These are phyloP conservation scores for Plasmodium fragile DNA, from an alignment of 169 alveolate genomes.

Conservation along the genomic window DNA sequence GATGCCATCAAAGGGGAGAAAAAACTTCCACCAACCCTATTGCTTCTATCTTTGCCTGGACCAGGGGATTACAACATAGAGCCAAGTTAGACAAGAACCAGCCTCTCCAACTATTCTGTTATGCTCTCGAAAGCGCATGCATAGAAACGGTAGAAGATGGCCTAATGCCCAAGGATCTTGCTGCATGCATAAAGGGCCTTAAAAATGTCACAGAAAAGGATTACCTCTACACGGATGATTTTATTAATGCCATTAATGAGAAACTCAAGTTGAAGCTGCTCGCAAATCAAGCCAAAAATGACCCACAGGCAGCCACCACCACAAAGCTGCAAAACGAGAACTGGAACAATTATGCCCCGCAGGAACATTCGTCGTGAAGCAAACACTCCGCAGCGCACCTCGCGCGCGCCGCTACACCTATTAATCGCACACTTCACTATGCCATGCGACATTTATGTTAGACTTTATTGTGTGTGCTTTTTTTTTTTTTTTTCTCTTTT, in stretches of 20 bases:
- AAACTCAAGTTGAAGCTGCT: slow-evolving; percentile 74
- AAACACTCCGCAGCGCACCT: too few species aligned
- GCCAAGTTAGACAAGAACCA: slow-evolving; percentile 93
- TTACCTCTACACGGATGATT: slow-evolving; percentile 77
- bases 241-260: slow-evolving; percentile 79
- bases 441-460: background rate
- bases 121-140: slow-evolving; percentile 91
- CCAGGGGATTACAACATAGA: slow-evolving; percentile 91
- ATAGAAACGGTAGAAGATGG: slow-evolving; percentile 93
- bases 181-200: slow-evolving; percentile 77
- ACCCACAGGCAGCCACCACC: slow-evolving; percentile 11
- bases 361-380: slow-evolving; percentile 78
- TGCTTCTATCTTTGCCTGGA: slow-evolving; percentile 97
- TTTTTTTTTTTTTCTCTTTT: too few species aligned
- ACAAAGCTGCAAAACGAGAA: slow-evolving; percentile 77
- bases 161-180: slow-evolving; percentile 95
- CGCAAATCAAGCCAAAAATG: slow-evolving; percentile 55
- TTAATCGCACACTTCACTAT: background rate
- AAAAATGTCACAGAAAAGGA: slow-evolving; percentile 77
- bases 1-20: slow-evolving; percentile 90
- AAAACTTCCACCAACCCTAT: slow-evolving; percentile 96
- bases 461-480: background rate
- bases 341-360: slow-evolving; percentile 83
- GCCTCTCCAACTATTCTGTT: slow-evolving; percentile 87
- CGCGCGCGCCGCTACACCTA: background rate